phyloP scores from a whole-genome alignment of 2,329 filamentous ascomycete species.

The Dactylellina cionopaga region DNA sequence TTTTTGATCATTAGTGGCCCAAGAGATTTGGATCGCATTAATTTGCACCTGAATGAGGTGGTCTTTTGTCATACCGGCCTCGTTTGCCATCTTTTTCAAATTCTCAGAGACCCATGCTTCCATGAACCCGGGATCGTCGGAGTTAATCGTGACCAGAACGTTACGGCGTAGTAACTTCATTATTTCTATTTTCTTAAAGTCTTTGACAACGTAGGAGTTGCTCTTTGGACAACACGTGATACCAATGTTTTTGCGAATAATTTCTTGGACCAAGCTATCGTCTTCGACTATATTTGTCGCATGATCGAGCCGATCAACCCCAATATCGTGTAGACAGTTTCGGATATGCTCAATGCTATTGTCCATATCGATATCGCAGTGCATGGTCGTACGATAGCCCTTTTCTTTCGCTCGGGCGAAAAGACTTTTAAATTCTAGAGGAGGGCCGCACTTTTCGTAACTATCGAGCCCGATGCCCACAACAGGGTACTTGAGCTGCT shows the following conservation, averaged over 20 bases:
- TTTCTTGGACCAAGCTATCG: conserved; percentile 67
- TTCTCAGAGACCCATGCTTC: conserved; percentile 79
- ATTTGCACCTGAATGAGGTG: not conserved
- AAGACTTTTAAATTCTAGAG: conserved; percentile 70
- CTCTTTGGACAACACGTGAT: conserved; percentile 78
- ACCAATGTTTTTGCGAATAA: conserved; percentile 70
- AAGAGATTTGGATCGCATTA: no score
- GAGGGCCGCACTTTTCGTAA: conserved; percentile 70
- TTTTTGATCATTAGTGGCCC: no score
- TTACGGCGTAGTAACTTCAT: no score
- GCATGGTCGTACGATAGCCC: conserved; percentile 73
- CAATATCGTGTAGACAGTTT: conserved; percentile 70
- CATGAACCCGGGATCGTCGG: conserved; percentile 79
- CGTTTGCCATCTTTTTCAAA: not conserved
- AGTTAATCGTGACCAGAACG: conserved; percentile 78
- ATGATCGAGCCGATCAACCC: conserved; percentile 77
- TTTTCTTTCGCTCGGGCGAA: conserved; percentile 67
- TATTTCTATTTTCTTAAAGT: no score
- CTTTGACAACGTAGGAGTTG: conserved; percentile 68
- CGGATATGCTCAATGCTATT: conserved; percentile 69
- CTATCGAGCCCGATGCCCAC: conserved; percentile 75
- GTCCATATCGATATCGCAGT: conserved; percentile 73
- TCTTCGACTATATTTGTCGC: conserved; percentile 74
- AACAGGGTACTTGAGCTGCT: conserved; percentile 66
- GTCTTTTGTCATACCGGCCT: not conserved